Base-by-base conservation (phyloP, 2,329 filamentous ascomycete genomes). In the Monosporascus cannonballus region DNA sequence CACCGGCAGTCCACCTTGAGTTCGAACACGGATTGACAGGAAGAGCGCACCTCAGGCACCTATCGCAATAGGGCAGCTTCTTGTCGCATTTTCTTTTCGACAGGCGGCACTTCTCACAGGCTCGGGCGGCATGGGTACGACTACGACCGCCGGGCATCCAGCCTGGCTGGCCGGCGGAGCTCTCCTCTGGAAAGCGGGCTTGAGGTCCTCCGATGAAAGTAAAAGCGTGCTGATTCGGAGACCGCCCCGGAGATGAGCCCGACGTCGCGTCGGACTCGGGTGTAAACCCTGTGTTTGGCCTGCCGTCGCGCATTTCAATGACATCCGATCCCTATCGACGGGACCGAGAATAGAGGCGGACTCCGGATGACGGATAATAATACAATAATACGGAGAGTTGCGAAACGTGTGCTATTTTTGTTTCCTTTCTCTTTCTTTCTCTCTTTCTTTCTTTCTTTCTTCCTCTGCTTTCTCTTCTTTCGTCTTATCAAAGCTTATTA, bases 41-140 rank as follows among this genome's bases (percentile, higher is more conserved):
- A 14, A 39, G 18, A 39, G n/a, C 54, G 49, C 63, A 68, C 66
- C 66, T 64, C 44, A 57, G 61, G 54, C 66, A 69, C 41, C 66
- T 59, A 27, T 67, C 64, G 53, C 66, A 69, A 37, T 56, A 59
- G 1, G 66, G 66, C 47, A 69, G 49, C 47, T 64, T 67, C 54
- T 69, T 69, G 49, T 69, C 65, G 51, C 66, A 69, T 52, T 66
- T 66, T 44, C 66, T 59, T 41, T 69, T 69, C 1, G 64, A 67
- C 2, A 64, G 57, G 18, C 65, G 62, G 47, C 66, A 69, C 54
- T 69, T 69, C 58, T 68, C 65, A 41, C 66, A 69, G 34, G 66
- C 66, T 50, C 66, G 61, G 7, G 64, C 56, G 8, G 65, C 63
- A 38, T 60, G 52, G 5, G 53, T 48, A 9, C 58, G 42, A 17